A percentile compares a stretch with the other conserved stretches of the same genome.
Conservation (phyloP, 2,329 filamentous ascomycete species). For the Penicillium sclerotiorum region DNA sequence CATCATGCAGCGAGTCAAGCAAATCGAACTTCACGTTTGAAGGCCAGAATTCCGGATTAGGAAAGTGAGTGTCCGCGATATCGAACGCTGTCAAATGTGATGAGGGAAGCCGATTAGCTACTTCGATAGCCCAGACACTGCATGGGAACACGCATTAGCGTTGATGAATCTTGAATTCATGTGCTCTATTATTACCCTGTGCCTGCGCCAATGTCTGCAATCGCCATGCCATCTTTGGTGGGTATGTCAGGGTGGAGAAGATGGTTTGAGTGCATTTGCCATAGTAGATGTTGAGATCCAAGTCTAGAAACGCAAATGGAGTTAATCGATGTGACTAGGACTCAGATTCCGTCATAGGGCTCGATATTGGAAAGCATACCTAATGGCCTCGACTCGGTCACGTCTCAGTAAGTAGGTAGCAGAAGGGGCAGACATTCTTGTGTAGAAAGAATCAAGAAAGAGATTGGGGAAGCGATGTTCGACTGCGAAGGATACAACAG, state of each 20-base stretch:
- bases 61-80: conserved; percentile 2
- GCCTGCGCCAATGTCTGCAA: conserved; percentile 7
- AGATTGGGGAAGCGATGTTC: too few relatives aligned
- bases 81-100: neutral
- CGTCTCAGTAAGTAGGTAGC: neutral
- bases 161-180: neutral
- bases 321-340: neutral
- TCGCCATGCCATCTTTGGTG: conserved; percentile 1
- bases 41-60: neutral
- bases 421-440: neutral
- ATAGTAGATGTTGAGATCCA: conserved; percentile 1
- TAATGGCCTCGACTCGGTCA: conserved; percentile 1
- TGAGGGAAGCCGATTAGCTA: neutral
- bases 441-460: too few relatives aligned
- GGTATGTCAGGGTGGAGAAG: conserved; percentile 2
- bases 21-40: neutral
- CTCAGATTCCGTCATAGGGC: neutral
- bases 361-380: neutral
- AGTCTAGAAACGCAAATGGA: neutral
- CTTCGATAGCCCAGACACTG: conserved; percentile 1
- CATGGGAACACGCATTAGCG: neutral
- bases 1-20: neutral
- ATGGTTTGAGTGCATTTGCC: conserved; percentile 1
- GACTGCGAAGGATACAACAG: too few relatives aligned
- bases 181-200: neutral